Evolutionary conservation across 306 rosid genomes (phyloP).

Genomic region (Albizia julibrissin): DNA sequence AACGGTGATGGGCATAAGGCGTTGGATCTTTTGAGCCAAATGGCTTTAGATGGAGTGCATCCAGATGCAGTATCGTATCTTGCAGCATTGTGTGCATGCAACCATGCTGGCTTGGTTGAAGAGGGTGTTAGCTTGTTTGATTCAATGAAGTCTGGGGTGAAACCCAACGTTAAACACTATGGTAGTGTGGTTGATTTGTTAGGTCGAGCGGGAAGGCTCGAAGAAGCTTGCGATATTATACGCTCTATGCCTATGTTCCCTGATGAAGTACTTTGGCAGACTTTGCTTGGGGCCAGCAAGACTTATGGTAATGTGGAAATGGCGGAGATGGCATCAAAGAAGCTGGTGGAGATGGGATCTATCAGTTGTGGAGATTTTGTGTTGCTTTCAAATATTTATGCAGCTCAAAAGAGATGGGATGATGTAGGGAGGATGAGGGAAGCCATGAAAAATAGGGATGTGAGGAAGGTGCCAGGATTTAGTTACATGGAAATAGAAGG

Average conservation of each 20-base stretch:
- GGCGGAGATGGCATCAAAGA: constrained; percentile 75
- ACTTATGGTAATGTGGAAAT: constrained; percentile 77
- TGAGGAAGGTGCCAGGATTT: constrained; percentile 80
- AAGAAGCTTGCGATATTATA: constrained; percentile 69
- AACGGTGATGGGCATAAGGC: constrained; percentile 68
- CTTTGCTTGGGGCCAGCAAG: constrained; percentile 90
- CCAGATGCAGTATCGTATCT: constrained; percentile 84
- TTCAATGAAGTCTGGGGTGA: constrained; percentile 51
- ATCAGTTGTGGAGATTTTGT: constrained; percentile 81
- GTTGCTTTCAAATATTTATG: constrained; percentile 84
- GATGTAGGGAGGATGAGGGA: constrained; percentile 82
- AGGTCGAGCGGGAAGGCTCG: constrained; percentile 83
- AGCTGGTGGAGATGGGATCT: constrained; percentile 83
- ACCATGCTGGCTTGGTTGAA: constrained; percentile 83
- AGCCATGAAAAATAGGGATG: constrained; percentile 71
- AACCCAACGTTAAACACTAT: constrained; percentile 74
- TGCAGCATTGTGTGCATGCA: constrained; percentile 73
- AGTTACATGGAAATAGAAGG: constrained; percentile 75
- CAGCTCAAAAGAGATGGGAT: constrained; percentile 74
- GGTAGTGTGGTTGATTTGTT: constrained; percentile 81
- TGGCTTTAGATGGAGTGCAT: constrained; percentile 44
- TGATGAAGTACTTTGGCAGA: constrained; percentile 85
- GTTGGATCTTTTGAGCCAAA: constrained; percentile 60
- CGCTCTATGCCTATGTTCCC: constrained; percentile 64
- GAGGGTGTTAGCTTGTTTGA: constrained; percentile 72